Base-by-base conservation (phyloP, 2,329 filamentous ascomycete species). In the Lachnellula subtilissima region DNA sequence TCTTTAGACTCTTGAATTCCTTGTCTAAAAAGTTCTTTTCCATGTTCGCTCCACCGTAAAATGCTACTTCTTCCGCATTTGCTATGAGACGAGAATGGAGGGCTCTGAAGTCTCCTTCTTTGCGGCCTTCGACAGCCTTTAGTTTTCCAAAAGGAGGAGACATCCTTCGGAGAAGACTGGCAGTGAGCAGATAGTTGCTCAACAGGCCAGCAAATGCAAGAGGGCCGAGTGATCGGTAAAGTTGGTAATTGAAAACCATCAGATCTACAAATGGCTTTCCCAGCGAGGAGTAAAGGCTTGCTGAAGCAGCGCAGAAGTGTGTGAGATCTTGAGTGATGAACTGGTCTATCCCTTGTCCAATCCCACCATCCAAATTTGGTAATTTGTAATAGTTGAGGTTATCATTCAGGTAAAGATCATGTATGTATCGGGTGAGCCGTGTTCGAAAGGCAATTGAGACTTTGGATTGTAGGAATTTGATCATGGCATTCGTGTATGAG, bases 221-320 rank as follows among this genome's bases (percentile, higher is more conserved):
- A 1, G 93, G 92, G 0, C 94, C 94, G 0, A 99, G 79, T 0
- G 92, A 96, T 37, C 87, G 87, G 72, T 96, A 96, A 0, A 99
- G 83, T 72, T 99, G 94, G 71, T 96, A 99, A 73, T 96, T 99
- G 78, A 99, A 99, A 48, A 97, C 94, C 64, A 92, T 89, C 2
- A 99, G 79, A 70, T 99, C 94, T n/a, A 99, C 90, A 62, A 97
- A 85, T 0, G 94, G 94, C 72, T 99, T 99, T n/a, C 94, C 94
- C 3, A 99, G 79, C 0, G 92, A 97, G 1, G 94, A 97, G 75
- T 97, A 99, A 5, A 99, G 76, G 22, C 91, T 90, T 15, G 94
- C 92, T 1, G 94, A 93, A 3, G 92, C 87, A 11, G 90, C 89
- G 70, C 95, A 99, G 76, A 99, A 99, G 1, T 96, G 79, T 0